Evolutionary conservation across 306 rosid genomes (phyloP).

Genomic region (Begonia masoniana): DNA sequence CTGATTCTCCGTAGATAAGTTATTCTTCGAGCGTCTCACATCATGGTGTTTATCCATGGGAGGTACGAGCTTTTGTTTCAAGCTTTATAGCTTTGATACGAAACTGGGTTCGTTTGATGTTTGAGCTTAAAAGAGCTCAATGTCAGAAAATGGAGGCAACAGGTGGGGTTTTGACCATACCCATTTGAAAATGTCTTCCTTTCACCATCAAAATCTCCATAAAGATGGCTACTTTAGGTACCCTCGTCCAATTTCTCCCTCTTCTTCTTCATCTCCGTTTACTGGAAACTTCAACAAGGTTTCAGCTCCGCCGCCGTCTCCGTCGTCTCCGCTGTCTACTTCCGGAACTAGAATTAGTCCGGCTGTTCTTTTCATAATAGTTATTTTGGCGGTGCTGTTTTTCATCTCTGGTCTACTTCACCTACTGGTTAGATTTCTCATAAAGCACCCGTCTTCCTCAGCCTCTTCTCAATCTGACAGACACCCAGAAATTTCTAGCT

Average conservation of each 20-base stretch:
- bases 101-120: slow-evolving; percentile 13
- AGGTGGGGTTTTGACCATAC: slow-evolving; percentile 37
- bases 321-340: slow-evolving; percentile 29
- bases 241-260: slow-evolving; percentile 57
- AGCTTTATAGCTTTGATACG: slow-evolving; percentile 21
- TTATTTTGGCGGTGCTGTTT: slow-evolving; percentile 76
- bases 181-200: slow-evolving; percentile 70
- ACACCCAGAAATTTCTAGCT: slow-evolving; percentile 57
- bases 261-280: slow-evolving; percentile 31
- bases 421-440: slow-evolving; percentile 85
- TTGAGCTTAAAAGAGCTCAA: slow-evolving; percentile 14
- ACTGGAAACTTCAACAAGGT: slow-evolving; percentile 28
- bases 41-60: slow-evolving; percentile 7
- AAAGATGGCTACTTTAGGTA: slow-evolving; percentile 65
- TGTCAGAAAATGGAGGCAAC: slow-evolving; percentile 27
- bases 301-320: slow-evolving; percentile 14
- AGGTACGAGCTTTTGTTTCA: slow-evolving; percentile 1
- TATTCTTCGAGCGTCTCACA: slow-evolving; percentile 6
- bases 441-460: slow-evolving; percentile 64
- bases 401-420: slow-evolving; percentile 94
- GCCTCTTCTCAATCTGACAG: slow-evolving; percentile 46
- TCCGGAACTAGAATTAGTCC: slow-evolving; percentile 81
- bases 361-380: slow-evolving; percentile 88
- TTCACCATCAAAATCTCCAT: slow-evolving; percentile 39
- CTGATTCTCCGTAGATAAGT: slow-evolving; percentile 37